A percentile compares a stretch with the other conserved stretches of the same genome.
Evolutionary conservation across 768 basidiomycete species (phyloP).

Genomic region (Rhodotorula taiwanensis): DNA sequence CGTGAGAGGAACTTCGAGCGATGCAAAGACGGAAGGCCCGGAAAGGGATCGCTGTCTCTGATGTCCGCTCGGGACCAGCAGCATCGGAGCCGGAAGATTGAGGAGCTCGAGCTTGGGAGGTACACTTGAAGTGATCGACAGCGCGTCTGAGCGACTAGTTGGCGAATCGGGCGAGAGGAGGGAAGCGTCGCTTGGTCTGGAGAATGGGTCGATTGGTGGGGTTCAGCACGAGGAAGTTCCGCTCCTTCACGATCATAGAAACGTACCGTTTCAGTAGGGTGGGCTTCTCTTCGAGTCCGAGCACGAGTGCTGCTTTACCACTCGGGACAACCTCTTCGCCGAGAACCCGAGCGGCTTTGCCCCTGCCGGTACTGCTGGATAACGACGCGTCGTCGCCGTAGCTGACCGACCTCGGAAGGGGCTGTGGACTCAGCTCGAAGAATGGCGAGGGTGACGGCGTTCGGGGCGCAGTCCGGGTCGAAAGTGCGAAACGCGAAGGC

Average conservation of each 20-base stretch:
- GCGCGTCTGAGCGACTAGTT: neutral
- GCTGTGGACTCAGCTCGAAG: neutral
- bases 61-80: too few relatives aligned
- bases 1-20: neutral
- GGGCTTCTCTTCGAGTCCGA: slow-evolving; percentile 24
- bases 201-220: too few relatives aligned
- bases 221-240: neutral
- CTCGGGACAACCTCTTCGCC: slow-evolving; percentile 25
- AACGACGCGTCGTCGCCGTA: neutral
- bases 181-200: slow-evolving; percentile 14
- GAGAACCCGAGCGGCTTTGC: slow-evolving; percentile 23
- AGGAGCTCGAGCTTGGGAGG: neutral
- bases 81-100: too few relatives aligned
- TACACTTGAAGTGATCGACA: neutral
- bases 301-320: slow-evolving; percentile 24
- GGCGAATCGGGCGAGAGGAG: neutral
- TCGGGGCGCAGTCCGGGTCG: neutral
- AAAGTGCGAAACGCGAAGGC: neutral
- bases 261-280: slow-evolving; percentile 18
- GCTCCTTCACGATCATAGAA: neutral
- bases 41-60: neutral
- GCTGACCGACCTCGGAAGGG: neutral
- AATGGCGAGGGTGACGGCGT: neutral
- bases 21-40: too few relatives aligned
- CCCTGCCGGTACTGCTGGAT: neutral